Conservation (phyloP, 306 rosid species). For the Malus sieversii region DNA sequence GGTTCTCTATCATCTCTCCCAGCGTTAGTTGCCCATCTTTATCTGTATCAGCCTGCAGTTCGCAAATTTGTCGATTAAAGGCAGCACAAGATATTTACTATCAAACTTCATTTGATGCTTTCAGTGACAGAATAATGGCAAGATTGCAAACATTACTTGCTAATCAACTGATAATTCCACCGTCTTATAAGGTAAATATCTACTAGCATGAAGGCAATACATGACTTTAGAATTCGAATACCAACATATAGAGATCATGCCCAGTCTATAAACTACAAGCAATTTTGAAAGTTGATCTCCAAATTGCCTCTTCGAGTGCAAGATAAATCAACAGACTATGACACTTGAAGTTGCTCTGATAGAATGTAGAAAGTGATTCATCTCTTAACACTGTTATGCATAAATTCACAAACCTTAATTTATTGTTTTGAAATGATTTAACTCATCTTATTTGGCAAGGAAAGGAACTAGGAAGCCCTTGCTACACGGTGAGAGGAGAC, state of each 20-base stretch:
- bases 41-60: constrained; percentile 75
- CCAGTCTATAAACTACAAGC: background rate
- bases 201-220: background rate
- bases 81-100: background rate
- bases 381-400: background rate
- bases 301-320: background rate
- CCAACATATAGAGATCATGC: background rate
- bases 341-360: background rate
- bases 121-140: background rate
- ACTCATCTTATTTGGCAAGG: background rate
- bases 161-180: background rate
- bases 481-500: background rate
- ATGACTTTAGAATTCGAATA: background rate
- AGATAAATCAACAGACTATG: background rate
- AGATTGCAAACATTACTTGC: background rate
- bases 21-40: constrained; percentile 80
- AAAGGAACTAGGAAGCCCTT: background rate
- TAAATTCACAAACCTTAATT: background rate
- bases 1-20: constrained; percentile 90
- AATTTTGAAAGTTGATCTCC: background rate
- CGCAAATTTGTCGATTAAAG: background rate
- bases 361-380: background rate
- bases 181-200: background rate
- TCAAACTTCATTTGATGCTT: background rate
- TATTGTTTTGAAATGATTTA: background rate